A percentile compares a stretch with the other conserved stretches of the same genome.
Evolutionary conservation across 768 basidiomycete species (phyloP).

Genomic region (Chalciporus pseudorubinellus): DNA sequence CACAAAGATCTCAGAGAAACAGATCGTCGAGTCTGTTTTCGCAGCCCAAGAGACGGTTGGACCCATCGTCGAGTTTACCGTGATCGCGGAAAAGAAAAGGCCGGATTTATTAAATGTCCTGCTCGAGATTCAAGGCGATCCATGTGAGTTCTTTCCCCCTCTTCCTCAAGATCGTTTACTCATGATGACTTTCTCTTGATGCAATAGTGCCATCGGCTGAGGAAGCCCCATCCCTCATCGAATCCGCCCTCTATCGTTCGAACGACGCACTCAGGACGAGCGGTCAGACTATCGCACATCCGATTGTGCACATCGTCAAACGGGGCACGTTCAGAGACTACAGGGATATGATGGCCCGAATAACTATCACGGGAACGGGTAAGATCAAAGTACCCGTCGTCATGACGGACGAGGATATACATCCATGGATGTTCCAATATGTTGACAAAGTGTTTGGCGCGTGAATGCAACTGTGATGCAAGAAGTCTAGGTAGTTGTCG

Average conservation of each 20-base stretch:
- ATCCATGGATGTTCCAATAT: slow-evolving; percentile 14
- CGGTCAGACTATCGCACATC: background rate
- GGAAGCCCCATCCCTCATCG: slow-evolving; percentile 4
- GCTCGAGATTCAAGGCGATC: slow-evolving; percentile 13
- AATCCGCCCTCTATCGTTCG: slow-evolving; percentile 3
- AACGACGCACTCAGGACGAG: slow-evolving; percentile 3
- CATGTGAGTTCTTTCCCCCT: background rate
- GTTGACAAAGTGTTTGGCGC: slow-evolving; percentile 1
- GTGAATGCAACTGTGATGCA: background rate
- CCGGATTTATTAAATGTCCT: slow-evolving; percentile 4
- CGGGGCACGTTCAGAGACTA: slow-evolving; percentile 21
- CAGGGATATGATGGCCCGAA: slow-evolving; percentile 5
- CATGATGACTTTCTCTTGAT: background rate
- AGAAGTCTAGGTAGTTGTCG: background rate
- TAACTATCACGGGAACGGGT: slow-evolving; percentile 7
- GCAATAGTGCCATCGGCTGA: background rate
- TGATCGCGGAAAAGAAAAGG: slow-evolving; percentile 12
- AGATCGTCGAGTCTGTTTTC: slow-evolving; percentile 10
- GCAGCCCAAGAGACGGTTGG: slow-evolving; percentile 13
- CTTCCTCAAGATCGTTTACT: background rate
- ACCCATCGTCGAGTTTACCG: slow-evolving; percentile 14
- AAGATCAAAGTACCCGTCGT: slow-evolving; percentile 21
- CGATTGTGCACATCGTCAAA: slow-evolving; percentile 13
- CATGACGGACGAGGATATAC: slow-evolving; percentile 12
- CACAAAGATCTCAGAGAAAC: slow-evolving; percentile 10